Base-by-base conservation (phyloP, 2,329 filamentous ascomycete species). In the Aureobasidium sp. region DNA sequence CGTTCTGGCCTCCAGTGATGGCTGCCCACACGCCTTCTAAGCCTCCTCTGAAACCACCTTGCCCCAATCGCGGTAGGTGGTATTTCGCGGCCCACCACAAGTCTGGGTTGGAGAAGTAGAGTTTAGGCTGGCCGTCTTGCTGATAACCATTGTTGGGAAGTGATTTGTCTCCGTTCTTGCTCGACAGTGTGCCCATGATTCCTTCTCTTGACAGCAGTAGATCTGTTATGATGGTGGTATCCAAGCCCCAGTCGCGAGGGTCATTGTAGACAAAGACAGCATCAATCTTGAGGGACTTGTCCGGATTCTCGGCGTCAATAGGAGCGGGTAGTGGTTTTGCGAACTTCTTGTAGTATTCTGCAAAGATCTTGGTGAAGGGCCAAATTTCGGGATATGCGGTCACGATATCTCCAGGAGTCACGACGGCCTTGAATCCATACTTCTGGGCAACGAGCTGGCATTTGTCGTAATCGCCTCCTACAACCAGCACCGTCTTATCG, bases 261-360 rank as follows among this genome's bases (percentile, higher is more conserved):
- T 97, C 94, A 73, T 96, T 96, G 81, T 93, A 97, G 7, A 97
- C 88, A 70, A 97, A 88, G 32, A 97, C 85, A 32, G 92, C 91
- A 70, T 96, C 91, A 67, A 99, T 88, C 68, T 90, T 91, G 52
- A 93, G 80, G 20, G 79, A 81, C 15, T 78, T 76, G 0, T 74
- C 74, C 2, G 74, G 79, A 64, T 79, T 77, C 17, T 72, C 70
- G 15, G 64, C 39, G 57, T 78, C 74, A 65, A 82, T 77, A 13
- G 78, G 79, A 9, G 68, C 70, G 0, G 86, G 86, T 0, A 89
- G 77, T 1, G 84, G 82, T 41, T 81, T 80, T 17, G 83, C 80
- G 62, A 82, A 83, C 7, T 71, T 68, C 46, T 75, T 77, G 74
- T 91, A 90, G 71, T 87, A 82, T 44, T 83, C 76, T 32, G 79